These are phyloP conservation scores for Penicillium herquei DNA, from an alignment of 495 filamentous ascomycete genomes.

Conservation along the genomic window DNA sequence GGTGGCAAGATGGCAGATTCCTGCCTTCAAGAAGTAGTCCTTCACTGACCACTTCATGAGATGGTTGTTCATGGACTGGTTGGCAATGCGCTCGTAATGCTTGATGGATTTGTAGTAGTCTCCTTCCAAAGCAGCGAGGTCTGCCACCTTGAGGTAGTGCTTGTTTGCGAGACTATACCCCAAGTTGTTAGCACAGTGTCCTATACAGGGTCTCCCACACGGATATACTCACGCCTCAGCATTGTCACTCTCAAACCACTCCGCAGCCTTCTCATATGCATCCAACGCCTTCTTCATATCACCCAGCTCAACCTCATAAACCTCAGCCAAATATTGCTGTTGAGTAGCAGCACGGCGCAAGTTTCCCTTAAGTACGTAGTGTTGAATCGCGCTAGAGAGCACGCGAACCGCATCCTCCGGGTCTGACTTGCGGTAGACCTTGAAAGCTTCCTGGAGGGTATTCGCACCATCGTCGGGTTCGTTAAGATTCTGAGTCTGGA, in stretches of 20 bases:
- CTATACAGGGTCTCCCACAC: background rate
- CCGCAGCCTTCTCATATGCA: conserved; percentile 75
- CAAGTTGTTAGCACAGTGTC: background rate
- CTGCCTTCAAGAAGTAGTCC: conserved; percentile 89
- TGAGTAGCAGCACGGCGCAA: conserved; percentile 84
- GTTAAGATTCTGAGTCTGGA: conserved; percentile 74
- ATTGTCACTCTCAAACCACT: conserved; percentile 84
- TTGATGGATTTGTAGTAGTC: conserved; percentile 81
- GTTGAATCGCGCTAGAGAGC: conserved; percentile 68
- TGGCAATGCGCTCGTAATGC: conserved; percentile 76
- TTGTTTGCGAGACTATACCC: conserved; percentile 77
- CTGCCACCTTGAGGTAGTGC: conserved; percentile 82
- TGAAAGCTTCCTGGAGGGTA: conserved; percentile 73
- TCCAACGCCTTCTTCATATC: conserved; percentile 74
- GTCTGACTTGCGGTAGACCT: conserved; percentile 77
- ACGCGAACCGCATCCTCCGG: conserved; percentile 77
- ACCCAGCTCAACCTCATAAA: conserved; percentile 75
- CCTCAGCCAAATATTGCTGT: conserved; percentile 79
- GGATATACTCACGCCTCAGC: conserved; percentile 67
- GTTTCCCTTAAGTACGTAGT: conserved; percentile 81
- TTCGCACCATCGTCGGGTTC: conserved; percentile 90
- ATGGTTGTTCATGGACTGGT: conserved; percentile 68
- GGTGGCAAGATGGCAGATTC: conserved; percentile 75
- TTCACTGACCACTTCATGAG: conserved; percentile 90
- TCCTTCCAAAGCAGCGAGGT: conserved; percentile 73